Conservation (phyloP, 768 basidiomycete species). For the Dacryopinax primogenitus region DNA sequence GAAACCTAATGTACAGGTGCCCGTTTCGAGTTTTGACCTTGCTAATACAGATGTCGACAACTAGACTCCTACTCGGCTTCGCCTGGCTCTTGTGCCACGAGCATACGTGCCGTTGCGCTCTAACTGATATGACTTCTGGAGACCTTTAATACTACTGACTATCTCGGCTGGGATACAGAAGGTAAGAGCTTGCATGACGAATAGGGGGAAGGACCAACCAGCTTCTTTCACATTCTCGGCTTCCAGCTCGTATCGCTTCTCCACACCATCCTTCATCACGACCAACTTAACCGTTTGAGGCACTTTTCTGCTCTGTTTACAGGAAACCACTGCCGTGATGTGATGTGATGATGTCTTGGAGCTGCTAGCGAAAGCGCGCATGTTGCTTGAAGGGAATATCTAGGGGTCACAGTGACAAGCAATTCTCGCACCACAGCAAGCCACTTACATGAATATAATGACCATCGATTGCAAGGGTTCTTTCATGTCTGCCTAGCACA, state of each 20-base stretch:
- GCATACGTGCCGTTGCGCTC: neutral
- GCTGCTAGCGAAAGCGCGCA: conserved; percentile 69
- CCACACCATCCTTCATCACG: conserved; percentile 55
- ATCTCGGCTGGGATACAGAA: conserved; percentile 46
- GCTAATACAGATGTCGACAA: no score
- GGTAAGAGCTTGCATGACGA: conserved; percentile 1
- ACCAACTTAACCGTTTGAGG: conserved; percentile 81
- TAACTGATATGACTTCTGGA: conserved; percentile 23
- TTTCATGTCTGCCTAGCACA: conserved; percentile 82
- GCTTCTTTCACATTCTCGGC: conserved; percentile 76
- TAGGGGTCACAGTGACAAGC: conserved; percentile 22
- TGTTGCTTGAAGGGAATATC: conserved; percentile 81
- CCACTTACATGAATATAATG: conserved; percentile 68
- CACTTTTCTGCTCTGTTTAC: conserved; percentile 69
- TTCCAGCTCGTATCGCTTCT: conserved; percentile 95
- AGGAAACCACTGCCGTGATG: conserved; percentile 70
- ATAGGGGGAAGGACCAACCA: conserved; percentile 35
- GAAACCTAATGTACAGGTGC: no score
- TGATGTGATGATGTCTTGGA: conserved; percentile 89
- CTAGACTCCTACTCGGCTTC: neutral
- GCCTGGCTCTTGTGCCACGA: neutral
- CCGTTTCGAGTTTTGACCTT: no score
- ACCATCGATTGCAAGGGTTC: conserved; percentile 86
- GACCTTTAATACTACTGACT: conserved; percentile 53
- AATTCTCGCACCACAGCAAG: conserved; percentile 17